Conservation (phyloP, 441 rosid genomes). For the Corymbia calophylla region DNA sequence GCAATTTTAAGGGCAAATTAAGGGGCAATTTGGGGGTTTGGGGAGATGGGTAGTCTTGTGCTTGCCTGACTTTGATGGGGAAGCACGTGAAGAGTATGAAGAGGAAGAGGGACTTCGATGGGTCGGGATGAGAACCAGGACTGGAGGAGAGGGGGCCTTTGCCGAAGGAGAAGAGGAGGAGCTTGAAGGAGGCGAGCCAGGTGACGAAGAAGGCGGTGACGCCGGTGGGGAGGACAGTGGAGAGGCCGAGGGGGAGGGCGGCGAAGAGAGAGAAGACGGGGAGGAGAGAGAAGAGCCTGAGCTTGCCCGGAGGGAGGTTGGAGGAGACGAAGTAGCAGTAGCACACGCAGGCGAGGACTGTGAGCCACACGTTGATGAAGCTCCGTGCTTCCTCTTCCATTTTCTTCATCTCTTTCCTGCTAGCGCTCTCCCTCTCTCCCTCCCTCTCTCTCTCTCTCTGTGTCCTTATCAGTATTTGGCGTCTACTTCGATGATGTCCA, state of each 20-base stretch:
- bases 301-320: slow-evolving; percentile 13
- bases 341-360: slow-evolving; percentile 12
- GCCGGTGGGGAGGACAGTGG: slow-evolving; percentile 11
- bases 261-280: slow-evolving; percentile 26
- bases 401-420: neutral
- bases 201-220: slow-evolving; percentile 13
- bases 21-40: slow-evolving; percentile 12
- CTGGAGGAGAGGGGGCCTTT: slow-evolving; percentile 19
- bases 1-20: slow-evolving; percentile 17
- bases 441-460: neutral
- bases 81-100: slow-evolving; percentile 28
- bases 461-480: neutral
- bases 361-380: slow-evolving; percentile 20
- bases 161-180: slow-evolving; percentile 32
- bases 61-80: slow-evolving; percentile 28
- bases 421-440: neutral
- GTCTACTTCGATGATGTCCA: neutral
- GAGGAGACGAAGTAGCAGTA: slow-evolving; percentile 26
- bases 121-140: neutral
- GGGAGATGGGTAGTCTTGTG: slow-evolving; percentile 3
- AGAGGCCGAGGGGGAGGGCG: slow-evolving; percentile 20
- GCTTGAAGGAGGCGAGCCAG: slow-evolving; percentile 36
- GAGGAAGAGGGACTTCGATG: slow-evolving; percentile 1
- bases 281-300: slow-evolving; percentile 23
- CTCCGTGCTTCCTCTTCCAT: slow-evolving; percentile 26